These are phyloP conservation scores for Mallotus japonicus DNA, from an alignment of 441 rosid genomes.

Conservation along the genomic window DNA sequence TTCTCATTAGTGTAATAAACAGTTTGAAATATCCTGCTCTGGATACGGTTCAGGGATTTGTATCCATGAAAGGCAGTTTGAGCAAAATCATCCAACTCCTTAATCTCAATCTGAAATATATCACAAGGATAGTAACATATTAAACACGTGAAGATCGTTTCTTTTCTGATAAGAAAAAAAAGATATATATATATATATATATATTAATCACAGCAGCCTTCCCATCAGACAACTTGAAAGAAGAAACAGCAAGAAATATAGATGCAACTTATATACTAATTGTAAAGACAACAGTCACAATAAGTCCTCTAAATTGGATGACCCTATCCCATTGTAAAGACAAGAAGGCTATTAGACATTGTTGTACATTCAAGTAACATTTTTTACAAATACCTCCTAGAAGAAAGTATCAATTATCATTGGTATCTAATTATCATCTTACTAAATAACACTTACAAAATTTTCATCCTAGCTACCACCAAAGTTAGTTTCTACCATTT, in stretches of 20 bases:
- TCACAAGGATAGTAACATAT: slow-evolving; percentile 18
- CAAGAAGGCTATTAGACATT: not conserved
- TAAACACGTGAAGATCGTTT: not conserved
- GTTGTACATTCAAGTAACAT: not conserved
- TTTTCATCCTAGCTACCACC: no score
- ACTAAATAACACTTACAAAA: no score
- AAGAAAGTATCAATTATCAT: not conserved
- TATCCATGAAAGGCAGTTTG: slow-evolving; percentile 98
- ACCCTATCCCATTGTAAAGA: slow-evolving; percentile 1
- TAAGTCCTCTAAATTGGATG: no score
- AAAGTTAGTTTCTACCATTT: no score
- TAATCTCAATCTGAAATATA: slow-evolving; percentile 77
- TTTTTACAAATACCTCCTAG: not conserved
- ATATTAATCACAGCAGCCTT: not conserved
- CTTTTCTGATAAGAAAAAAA: not conserved
- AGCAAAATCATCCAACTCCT: slow-evolving; percentile 88
- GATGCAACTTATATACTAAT: not conserved
- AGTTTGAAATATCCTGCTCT: slow-evolving; percentile 87
- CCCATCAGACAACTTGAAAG: not conserved
- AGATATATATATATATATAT: no score
- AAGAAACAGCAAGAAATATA: not conserved
- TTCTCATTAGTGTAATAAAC: slow-evolving; percentile 92
- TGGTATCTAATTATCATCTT: no score
- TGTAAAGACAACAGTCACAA: not conserved
- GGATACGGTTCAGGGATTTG: slow-evolving; percentile 88